These are phyloP conservation scores for Colletotrichum sp. DNA, from an alignment of 2,329 filamentous ascomycete species.

Conservation along the genomic window DNA sequence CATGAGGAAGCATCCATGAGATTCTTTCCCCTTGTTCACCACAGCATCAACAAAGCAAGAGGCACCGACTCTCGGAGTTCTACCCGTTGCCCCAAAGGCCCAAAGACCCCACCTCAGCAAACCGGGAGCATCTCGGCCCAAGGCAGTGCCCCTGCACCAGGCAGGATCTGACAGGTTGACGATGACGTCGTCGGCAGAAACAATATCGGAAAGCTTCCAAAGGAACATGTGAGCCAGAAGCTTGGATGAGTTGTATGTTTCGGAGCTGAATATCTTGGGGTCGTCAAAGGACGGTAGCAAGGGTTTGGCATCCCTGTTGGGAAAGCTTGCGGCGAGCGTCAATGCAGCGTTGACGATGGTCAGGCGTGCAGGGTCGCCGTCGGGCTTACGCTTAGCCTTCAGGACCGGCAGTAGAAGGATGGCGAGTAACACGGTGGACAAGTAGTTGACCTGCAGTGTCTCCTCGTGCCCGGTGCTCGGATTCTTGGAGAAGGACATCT, in stretches of 20 bases:
- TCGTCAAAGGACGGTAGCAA: conserved; percentile 35
- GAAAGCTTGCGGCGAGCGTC: neutral
- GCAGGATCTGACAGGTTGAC: conserved; percentile 56
- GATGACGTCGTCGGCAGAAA: conserved; percentile 43
- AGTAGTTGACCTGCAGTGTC: conserved; percentile 44
- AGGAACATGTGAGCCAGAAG: conserved; percentile 37
- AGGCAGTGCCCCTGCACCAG: conserved; percentile 42
- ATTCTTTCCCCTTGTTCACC: neutral
- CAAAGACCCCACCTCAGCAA: neutral
- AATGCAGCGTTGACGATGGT: conserved; percentile 35
- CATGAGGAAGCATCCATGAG: neutral
- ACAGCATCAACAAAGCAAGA: conserved; percentile 14
- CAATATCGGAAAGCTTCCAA: conserved; percentile 37
- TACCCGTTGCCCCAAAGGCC: conserved; percentile 18
- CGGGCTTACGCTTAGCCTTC: conserved; percentile 25
- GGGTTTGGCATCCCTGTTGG: neutral
- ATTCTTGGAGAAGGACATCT: conserved; percentile 24
- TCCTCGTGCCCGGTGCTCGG: conserved; percentile 42
- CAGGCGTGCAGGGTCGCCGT: neutral
- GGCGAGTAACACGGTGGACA: conserved; percentile 38
- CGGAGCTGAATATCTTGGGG: conserved; percentile 22
- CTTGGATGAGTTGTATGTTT: conserved; percentile 32
- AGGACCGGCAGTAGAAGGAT: conserved; percentile 37
- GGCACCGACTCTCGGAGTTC: conserved; percentile 40
- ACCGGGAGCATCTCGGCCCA: conserved; percentile 35